Base-by-base conservation (phyloP, 495 filamentous ascomycete genomes). In the Penicillium mononematosum region DNA sequence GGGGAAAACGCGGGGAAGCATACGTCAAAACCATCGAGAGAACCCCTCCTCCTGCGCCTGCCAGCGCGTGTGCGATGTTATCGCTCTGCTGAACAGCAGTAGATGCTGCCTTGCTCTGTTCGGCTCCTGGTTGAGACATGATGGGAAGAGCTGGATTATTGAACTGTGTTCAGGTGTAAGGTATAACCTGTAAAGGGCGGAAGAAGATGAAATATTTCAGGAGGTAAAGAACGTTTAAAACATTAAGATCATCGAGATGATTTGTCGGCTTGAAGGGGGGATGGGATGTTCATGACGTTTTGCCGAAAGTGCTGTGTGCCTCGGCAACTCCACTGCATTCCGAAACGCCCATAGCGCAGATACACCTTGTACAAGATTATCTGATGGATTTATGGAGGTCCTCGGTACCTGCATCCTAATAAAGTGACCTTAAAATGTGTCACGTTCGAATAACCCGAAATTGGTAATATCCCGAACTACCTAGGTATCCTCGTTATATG, bases 21-120 rank as follows among this genome's bases (percentile, higher is more conserved):
- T 79, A 96, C 86, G 94, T 98, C 69, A 99, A 72, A 58, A 90
- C 83, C 93, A 97, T 98, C 38, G 94, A 96, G 19, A 98, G 79
- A 29, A 98, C 84, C 32, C 94, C 94, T 58, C 94, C 94, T 56
- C 94, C 90, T 39, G 90, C 90, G 50, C 92, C 92, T 43, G 90
- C 87, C 56, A 96, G 78, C 51, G 91, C 89, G 74, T 96, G 90
- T 50, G 92, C 88, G 67, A 96, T 88, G 72, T 96, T 94, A 76
- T 96, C 91, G 64, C 88, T 91, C 67, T 92, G 89, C 56, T 89
- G 85, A 9, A 76, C 73, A 16, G 80, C 79, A 48, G 82, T 69
- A 20, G 78, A 78, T 29, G 69, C 68, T 48, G 66, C 68, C 58
- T 72, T 77, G 42, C 71, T 65, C 20, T 68, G 60, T 32, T 71